Conservation (phyloP, 2,329 filamentous ascomycete species). For the Ophiostoma sp. region DNA sequence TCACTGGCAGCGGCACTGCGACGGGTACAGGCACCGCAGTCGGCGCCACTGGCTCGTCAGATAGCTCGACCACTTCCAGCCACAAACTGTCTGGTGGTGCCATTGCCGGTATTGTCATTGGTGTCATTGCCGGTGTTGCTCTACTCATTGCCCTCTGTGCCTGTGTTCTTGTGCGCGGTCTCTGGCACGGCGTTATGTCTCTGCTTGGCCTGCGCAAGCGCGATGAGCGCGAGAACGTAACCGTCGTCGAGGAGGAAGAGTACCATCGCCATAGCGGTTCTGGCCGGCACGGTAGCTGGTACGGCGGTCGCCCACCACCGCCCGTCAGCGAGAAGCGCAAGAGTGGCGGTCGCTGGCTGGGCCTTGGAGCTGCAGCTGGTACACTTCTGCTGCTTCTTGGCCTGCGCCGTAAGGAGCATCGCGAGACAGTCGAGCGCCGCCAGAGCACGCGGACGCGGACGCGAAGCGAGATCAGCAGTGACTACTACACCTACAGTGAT, state of each 20-base stretch:
- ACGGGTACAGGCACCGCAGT: conserved; percentile 47
- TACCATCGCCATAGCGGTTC: conserved; percentile 47
- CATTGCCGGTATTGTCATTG: conserved; percentile 77
- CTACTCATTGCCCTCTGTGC: conserved; percentile 67
- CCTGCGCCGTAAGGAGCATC: conserved; percentile 44
- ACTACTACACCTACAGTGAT: conserved; percentile 48
- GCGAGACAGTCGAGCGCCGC: conserved; percentile 40
- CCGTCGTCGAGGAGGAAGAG: conserved; percentile 52
- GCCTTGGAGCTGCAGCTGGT: conserved; percentile 47
- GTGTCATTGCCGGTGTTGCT: conserved; percentile 60
- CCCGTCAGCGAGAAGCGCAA: conserved; percentile 45
- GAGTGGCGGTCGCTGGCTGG: conserved; percentile 48
- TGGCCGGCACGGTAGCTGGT: conserved; percentile 54
- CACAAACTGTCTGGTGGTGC: conserved; percentile 59
- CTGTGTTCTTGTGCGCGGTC: conserved; percentile 62
- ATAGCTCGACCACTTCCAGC: conserved; percentile 34
- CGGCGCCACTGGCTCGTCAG: conserved; percentile 31
- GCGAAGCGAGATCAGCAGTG: conserved; percentile 45
- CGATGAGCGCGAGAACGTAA: conserved; percentile 43
- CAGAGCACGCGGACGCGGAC: conserved; percentile 38
- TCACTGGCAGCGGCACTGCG: conserved; percentile 49
- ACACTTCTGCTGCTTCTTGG: conserved; percentile 51
- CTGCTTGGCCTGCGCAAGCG: conserved; percentile 56
- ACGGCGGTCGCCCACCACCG: conserved; percentile 39
- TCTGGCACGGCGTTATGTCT: conserved; percentile 55